A percentile compares a stretch with the other conserved stretches of the same genome.
These are phyloP conservation scores for Biscogniauxia sp. DNA, from an alignment of 2,329 filamentous ascomycete species.

Conservation along the genomic window DNA sequence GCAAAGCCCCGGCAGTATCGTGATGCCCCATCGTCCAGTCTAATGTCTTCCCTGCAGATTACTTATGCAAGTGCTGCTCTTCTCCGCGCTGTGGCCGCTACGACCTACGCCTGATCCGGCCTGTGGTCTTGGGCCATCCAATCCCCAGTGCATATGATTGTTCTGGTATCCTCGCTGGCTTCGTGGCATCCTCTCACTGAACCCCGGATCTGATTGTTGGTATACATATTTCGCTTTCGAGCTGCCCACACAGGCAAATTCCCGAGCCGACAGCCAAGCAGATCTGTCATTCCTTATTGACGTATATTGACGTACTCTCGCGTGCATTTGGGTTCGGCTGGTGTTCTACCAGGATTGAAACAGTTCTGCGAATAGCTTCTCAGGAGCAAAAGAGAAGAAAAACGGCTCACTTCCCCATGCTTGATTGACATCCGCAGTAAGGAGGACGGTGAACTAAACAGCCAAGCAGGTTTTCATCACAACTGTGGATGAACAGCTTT, in stretches of 20 bases:
- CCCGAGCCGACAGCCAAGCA: slow-evolving; percentile 17
- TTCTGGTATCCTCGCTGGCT: slow-evolving; percentile 25
- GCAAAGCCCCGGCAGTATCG: slow-evolving; percentile 13
- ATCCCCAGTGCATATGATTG: slow-evolving; percentile 29
- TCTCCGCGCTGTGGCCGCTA: slow-evolving; percentile 24
- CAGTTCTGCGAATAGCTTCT: not conserved
- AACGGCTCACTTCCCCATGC: not conserved
- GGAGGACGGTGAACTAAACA: not conserved
- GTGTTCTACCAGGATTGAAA: slow-evolving; percentile 12
- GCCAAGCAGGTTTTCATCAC: not conserved
- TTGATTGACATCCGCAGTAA: not conserved
- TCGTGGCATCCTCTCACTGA: slow-evolving; percentile 35
- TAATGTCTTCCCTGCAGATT: slow-evolving; percentile 27
- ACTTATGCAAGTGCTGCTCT: slow-evolving; percentile 30
- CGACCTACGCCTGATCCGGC: slow-evolving; percentile 28
- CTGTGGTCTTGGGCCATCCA: slow-evolving; percentile 25
- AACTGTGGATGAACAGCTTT: not conserved
- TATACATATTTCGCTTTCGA: slow-evolving; percentile 7
- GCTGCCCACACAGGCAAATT: slow-evolving; percentile 22
- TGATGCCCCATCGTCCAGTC: slow-evolving; percentile 22
- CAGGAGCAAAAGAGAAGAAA: not conserved
- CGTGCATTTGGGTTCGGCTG: slow-evolving; percentile 8
- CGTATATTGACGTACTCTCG: slow-evolving; percentile 4
- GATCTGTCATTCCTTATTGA: slow-evolving; percentile 12
- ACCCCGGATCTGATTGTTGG: slow-evolving; percentile 15